phyloP scores from a whole-genome alignment of 2,329 filamentous ascomycete species.

The Sclerotiophoma versabilis region DNA sequence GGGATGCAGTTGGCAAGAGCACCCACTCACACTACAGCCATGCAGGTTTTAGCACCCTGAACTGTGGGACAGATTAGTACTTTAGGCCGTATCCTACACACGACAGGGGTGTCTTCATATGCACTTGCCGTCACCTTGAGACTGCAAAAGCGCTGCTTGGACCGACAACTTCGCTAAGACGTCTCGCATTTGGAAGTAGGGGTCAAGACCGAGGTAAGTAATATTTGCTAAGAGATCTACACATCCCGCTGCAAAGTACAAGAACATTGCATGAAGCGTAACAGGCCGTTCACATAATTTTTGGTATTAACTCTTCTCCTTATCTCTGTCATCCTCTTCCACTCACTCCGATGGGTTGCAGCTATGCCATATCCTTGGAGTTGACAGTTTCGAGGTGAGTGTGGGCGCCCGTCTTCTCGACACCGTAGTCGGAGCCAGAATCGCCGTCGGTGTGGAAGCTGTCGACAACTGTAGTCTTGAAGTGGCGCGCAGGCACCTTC shows the following conservation, averaged over 20 bases:
- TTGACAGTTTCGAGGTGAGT: conserved; percentile 37
- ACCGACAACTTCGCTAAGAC: not conserved
- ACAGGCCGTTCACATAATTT: not conserved
- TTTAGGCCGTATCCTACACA: not conserved
- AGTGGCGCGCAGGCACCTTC: conserved; percentile 41
- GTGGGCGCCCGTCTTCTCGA: conserved; percentile 33
- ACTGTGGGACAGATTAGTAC: not conserved
- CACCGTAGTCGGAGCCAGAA: conserved; percentile 24
- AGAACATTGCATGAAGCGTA: conserved; percentile 1
- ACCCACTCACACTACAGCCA: not conserved
- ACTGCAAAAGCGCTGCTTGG: not conserved
- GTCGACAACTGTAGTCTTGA: conserved; percentile 37
- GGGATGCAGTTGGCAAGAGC: too few relatives aligned
- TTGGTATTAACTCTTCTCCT: not conserved
- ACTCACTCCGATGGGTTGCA: not conserved
- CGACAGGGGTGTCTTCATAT: not conserved
- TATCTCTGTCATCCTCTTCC: not conserved
- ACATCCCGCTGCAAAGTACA: conserved; percentile 4
- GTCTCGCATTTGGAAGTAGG: not conserved
- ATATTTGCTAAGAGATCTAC: conserved; percentile 3
- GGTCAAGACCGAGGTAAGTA: not conserved
- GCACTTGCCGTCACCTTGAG: not conserved
- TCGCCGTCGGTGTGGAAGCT: conserved; percentile 29
- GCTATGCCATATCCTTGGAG: conserved; percentile 21
- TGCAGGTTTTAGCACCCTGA: not conserved